A percentile compares a stretch with the other conserved stretches of the same genome.
phyloP scores from a whole-genome alignment of 2,329 filamentous ascomycete genomes.

The Sporothrix pseudoabietina region DNA sequence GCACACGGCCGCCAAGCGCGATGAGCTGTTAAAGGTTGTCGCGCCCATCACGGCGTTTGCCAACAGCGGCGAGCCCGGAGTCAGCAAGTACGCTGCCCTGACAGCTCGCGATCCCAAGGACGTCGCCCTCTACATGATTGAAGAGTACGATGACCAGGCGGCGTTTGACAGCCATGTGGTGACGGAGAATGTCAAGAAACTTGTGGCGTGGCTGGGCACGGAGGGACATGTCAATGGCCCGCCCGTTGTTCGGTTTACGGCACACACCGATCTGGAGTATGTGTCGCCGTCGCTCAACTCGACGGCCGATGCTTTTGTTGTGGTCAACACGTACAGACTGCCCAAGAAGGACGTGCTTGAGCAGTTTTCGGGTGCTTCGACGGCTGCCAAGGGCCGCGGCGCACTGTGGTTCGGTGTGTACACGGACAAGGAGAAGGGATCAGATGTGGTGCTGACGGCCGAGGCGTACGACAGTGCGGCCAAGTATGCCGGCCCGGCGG shows the following conservation, averaged over 20 bases:
- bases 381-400: neutral
- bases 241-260: neutral
- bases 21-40: neutral
- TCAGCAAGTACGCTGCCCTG: slow-evolving; percentile 16
- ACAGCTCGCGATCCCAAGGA: neutral
- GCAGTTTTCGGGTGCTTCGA: neutral
- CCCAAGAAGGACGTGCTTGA: neutral
- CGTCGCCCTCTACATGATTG: slow-evolving; percentile 25
- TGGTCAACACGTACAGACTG: slow-evolving; percentile 16
- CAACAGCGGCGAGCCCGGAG: slow-evolving; percentile 11
- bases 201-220: slow-evolving; percentile 13
- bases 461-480: slow-evolving; percentile 1
- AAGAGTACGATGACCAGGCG: slow-evolving; percentile 18
- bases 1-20: neutral
- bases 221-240: neutral
- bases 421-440: neutral
- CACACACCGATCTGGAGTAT: slow-evolving; percentile 8
- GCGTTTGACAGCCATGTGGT: slow-evolving; percentile 12
- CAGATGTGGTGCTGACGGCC: slow-evolving; percentile 15
- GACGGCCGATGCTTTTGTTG: neutral
- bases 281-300: neutral
- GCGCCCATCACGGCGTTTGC: slow-evolving; percentile 11
- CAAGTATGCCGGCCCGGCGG: slow-evolving; percentile 11
- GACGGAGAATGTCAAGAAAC: slow-evolving; percentile 5
- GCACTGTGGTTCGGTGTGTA: slow-evolving; percentile 13